phyloP scores from a whole-genome alignment of 176 grass and related monocot genomes.

The Avena atlantica region DNA sequence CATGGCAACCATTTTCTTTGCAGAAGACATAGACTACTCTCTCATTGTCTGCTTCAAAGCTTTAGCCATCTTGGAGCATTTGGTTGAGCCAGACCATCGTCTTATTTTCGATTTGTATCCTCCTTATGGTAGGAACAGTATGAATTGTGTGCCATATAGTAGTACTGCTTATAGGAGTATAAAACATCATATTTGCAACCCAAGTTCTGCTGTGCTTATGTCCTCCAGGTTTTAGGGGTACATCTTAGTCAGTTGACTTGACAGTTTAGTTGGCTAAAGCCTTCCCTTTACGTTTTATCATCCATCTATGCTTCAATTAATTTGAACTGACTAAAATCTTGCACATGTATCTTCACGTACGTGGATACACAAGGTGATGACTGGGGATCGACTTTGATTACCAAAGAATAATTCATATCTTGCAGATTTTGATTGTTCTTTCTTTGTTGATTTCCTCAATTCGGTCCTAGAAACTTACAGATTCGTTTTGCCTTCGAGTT shows the following conservation, averaged over 20 bases:
- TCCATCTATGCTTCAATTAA: not conserved
- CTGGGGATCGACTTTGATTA: not conserved
- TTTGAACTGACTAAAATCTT: not conserved
- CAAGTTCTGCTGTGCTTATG: not conserved
- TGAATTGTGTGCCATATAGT: slow-evolving; percentile 3
- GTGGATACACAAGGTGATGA: not conserved
- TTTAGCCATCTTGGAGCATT: slow-evolving; percentile 65
- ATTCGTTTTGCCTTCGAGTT: slow-evolving; percentile 74
- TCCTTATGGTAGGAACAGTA: not conserved
- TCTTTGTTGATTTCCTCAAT: slow-evolving; percentile 46
- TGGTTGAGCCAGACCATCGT: slow-evolving; percentile 72
- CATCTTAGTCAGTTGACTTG: not conserved
- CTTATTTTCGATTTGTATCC: slow-evolving; percentile 53
- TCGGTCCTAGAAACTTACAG: slow-evolving; percentile 65
- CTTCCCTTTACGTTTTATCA: not conserved
- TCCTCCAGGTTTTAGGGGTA: not conserved
- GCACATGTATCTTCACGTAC: not conserved
- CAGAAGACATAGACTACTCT: slow-evolving; percentile 86
- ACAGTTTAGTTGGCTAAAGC: not conserved
- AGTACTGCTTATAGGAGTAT: not conserved
- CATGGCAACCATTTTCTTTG: slow-evolving; percentile 26
- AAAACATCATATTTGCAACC: not conserved
- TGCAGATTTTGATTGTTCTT: not conserved
- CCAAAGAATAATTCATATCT: not conserved
- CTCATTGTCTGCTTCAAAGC: slow-evolving; percentile 80